These are phyloP conservation scores for Coemansia sp. DNA, from an alignment of 192 early-diverging fungal species.

Conservation along the genomic window DNA sequence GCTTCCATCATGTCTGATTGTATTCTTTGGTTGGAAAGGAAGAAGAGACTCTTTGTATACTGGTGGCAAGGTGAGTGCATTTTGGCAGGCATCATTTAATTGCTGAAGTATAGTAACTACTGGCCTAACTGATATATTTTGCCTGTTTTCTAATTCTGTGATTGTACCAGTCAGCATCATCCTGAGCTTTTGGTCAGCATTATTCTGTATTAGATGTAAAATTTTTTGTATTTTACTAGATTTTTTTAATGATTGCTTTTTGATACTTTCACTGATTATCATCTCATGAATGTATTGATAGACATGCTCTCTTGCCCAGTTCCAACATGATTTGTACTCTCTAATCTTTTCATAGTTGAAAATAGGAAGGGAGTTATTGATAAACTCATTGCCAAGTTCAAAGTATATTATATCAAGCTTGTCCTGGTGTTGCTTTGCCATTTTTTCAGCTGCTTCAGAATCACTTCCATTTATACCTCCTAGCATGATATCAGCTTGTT, in stretches of 20 bases:
- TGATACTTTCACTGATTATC: no score
- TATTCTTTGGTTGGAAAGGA: no score
- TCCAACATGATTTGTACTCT: constrained; percentile 92
- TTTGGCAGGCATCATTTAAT: no score
- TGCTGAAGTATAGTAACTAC: no score
- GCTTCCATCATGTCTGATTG: no score
- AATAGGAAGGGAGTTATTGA: constrained; percentile 71
- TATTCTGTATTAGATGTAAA: constrained; percentile 72
- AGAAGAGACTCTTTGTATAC: no score
- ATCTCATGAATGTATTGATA: constrained; percentile 70
- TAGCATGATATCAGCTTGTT: constrained; percentile 77
- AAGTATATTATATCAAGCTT: constrained; percentile 71
- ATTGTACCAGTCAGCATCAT: constrained; percentile 76
- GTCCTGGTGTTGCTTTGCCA: constrained; percentile 61
- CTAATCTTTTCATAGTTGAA: constrained; percentile 82
- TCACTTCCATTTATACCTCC: constrained; percentile 61
- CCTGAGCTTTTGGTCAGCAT: constrained; percentile 65
- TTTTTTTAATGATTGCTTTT: no score
- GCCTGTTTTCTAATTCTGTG: constrained; percentile 53
- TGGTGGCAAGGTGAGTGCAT: no score
- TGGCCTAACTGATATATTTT: no score
- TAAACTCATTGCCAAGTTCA: constrained; percentile 77
- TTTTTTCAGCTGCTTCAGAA: constrained; percentile 58
- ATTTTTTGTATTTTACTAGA: constrained; percentile 3
- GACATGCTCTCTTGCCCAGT: constrained; percentile 68